phyloP scores from a whole-genome alignment of 306 rosid species.

The Vigna angularis region DNA sequence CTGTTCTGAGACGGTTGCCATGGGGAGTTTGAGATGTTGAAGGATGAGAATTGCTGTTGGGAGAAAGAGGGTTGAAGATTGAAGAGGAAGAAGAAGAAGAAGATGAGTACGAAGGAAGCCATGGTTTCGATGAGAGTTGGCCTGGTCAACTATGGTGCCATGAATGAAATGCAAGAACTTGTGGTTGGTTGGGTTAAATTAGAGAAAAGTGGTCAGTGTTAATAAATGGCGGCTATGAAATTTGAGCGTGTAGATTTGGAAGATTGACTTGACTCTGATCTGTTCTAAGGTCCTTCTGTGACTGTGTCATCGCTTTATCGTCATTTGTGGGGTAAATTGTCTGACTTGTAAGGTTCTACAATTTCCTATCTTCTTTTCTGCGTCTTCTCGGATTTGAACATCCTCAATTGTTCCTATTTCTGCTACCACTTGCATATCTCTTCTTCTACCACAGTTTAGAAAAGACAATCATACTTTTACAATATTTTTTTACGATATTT shows the following conservation, averaged over 20 bases:
- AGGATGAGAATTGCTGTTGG: constrained; percentile 42
- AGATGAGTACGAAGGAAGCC: constrained; percentile 26
- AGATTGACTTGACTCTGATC: background rate
- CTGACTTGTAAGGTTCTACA: background rate
- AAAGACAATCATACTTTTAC: too few relatives aligned
- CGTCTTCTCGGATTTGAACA: background rate
- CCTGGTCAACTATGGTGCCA: background rate
- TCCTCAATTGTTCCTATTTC: background rate
- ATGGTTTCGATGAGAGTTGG: background rate
- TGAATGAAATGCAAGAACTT: background rate
- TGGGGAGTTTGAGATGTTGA: constrained; percentile 57
- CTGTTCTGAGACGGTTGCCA: constrained; percentile 58
- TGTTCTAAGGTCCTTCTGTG: background rate
- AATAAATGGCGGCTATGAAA: constrained; percentile 15
- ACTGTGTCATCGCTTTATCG: background rate
- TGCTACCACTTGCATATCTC: background rate
- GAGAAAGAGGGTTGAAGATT: constrained; percentile 49
- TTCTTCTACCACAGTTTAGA: too few relatives aligned
- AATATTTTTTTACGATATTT: too few relatives aligned
- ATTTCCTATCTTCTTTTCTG: background rate
- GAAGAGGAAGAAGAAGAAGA: constrained; percentile 46
- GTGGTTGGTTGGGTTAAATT: background rate
- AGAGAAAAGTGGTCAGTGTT: background rate
- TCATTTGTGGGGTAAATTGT: background rate
- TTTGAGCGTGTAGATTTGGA: background rate